Evolutionary conservation across 2,329 filamentous ascomycete genomes (phyloP), one percentile per base, ranked within the genome.

Genomic region (Trichophyton schoenleinii): DNA sequence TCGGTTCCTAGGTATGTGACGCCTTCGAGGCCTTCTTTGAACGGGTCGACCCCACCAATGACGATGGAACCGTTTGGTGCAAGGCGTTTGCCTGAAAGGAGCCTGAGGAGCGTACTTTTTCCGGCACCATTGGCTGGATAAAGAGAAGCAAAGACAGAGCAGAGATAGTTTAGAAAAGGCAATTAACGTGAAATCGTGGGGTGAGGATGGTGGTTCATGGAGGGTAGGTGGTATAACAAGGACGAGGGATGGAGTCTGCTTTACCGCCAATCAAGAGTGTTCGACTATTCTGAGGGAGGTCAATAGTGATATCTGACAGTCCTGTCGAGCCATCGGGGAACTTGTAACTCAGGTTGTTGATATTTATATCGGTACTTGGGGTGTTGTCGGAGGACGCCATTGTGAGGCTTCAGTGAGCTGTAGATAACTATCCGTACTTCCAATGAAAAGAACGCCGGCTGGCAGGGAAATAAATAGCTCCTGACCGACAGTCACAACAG

Each of bases 1-100:
- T 99, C 94, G 0, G 96, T 84, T 0, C 94, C 94, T 6, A 99
- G 87, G 75, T 99, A 99, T 22, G 92, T 97, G 36, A 99, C 92
- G 64, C 94, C 94, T 75, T 96, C 89, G 31, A 96, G 84, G 9
- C 87, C 85, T 41, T 91, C 83, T 73, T 89, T 88, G 83, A 99
- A 99, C 7, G 94, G 94, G 75, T 99, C 94, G 57, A 89, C 84
- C 65, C 88, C 89, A 57, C 84, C 87, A 64, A 99, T 86, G 69
- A 78, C 79, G 72, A 99, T 88, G 66, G 86, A 85, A 70, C 82
- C 79, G 60, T 79, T 77, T 0, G 94, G 92, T 0, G 92, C 88
- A 69, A 99, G 88, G 61, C 91, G 90, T 79, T 97, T 97, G 71
- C 94, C 94, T 18, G 91, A 90, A 63, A 99, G 85, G 52, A 99